Evolutionary conservation across 108 stramenopile species (phyloP).

Genomic region (Fistulifera pelliculosa): DNA sequence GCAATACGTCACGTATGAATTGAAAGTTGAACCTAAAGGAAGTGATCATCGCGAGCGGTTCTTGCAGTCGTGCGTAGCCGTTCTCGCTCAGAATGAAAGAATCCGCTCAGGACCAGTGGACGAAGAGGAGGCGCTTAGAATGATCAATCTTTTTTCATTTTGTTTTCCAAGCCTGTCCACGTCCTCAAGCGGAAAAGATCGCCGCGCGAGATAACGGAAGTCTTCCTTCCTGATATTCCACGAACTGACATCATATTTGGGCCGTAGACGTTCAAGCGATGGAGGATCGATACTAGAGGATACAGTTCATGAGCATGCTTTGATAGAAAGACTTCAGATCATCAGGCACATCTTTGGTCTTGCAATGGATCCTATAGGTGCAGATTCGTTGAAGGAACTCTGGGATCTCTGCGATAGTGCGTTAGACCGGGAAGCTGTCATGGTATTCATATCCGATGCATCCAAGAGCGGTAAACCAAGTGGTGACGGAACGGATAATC

Average conservation of each 20-base stretch:
- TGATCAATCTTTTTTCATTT: slow-evolving; percentile 75
- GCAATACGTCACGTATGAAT: slow-evolving; percentile 50
- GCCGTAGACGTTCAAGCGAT: neutral
- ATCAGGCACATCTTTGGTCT: slow-evolving; percentile 73
- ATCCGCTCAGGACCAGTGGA: slow-evolving; percentile 24
- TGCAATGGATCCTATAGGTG: slow-evolving; percentile 20
- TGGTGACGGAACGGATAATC: slow-evolving; percentile 12
- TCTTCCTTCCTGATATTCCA: slow-evolving; percentile 41
- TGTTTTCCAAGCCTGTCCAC: slow-evolving; percentile 69
- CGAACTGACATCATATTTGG: slow-evolving; percentile 68
- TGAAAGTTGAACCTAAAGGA: slow-evolving; percentile 44
- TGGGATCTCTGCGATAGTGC: slow-evolving; percentile 65
- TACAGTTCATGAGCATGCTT: slow-evolving; percentile 6
- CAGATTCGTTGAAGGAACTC: slow-evolving; percentile 42
- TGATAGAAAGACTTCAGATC: slow-evolving; percentile 55
- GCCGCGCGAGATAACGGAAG: slow-evolving; percentile 24
- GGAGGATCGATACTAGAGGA: neutral
- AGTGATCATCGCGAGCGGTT: slow-evolving; percentile 46
- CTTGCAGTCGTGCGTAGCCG: slow-evolving; percentile 35
- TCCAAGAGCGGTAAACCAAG: slow-evolving; percentile 17
- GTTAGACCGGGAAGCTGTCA: slow-evolving; percentile 63
- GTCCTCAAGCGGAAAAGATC: slow-evolving; percentile 35
- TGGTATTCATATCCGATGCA: slow-evolving; percentile 70
- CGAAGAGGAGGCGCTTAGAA: slow-evolving; percentile 57
- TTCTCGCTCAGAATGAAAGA: slow-evolving; percentile 17